Base-by-base conservation (phyloP, 1,139 yeast species). In the Nakaseomyces nivariensis region DNA sequence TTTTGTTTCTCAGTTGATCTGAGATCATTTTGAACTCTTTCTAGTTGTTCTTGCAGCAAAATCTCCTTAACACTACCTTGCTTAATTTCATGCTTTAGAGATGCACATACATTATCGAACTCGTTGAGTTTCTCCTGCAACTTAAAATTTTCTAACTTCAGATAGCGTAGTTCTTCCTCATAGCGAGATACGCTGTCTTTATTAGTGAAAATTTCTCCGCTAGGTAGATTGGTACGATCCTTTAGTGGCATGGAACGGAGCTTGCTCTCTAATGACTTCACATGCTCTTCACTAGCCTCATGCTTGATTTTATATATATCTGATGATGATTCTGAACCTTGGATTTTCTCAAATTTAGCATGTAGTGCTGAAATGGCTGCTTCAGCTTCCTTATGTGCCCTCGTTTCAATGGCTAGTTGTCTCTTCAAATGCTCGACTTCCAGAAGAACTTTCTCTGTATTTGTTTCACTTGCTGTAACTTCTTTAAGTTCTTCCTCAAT, bases 201-300 rank as follows among this genome's bases (percentile, higher is more conserved):
- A 46, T 59, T 59, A n/a, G 54, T 58, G 49, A 63, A 62, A 3
- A 63, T 55, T 38, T 62, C 63, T 5, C 63, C 60, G 10, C 52
- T 49, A 7, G 55, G 50, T 24, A 57, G 38, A 47, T 63, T 66
- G 3, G 63, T 59, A 41, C 58, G 59, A 46, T 65, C 68, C 44
- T 56, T 61, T 37, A 59, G 51, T 3, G 67, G 63, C 26, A 53
- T 66, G 51, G 60, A 69, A 44, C 58, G 73, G 54, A 66, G 67
- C 56, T 61, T 75, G 54, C 61, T 71, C 64, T 70, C 78, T 41
- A 71, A 67, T 50, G 67, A 70, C 65, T 68, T 77, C 62, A 70
- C 76, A 61, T 68, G 67, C 5, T 72, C 71, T 46, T 72, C 73
- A 49, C 74, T 71, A 25, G 74, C 76, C 48, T 69, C 74, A 50